Evolutionary conservation across 2,329 filamentous ascomycete species (phyloP), one percentile per base, ranked within the genome.

Genomic region (Aureobasidium sp.): DNA sequence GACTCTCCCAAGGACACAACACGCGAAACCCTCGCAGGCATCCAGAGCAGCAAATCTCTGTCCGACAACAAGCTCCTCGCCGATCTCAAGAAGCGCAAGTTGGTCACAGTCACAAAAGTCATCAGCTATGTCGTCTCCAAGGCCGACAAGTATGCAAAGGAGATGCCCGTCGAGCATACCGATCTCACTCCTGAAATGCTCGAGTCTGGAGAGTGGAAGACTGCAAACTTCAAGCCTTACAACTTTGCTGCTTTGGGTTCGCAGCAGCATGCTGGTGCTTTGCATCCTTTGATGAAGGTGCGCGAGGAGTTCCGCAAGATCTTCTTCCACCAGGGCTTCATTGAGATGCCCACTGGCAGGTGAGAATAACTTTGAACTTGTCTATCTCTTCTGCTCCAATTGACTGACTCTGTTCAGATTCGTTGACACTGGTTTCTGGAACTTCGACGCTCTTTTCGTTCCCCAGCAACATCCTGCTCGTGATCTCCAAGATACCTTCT

Each of bases 321-420:
- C 73, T 99, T 99, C 86, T 97, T 99, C 78, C 91, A 96, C 74
- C 96, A 96, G 87, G 94, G 93, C 59, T 99, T 97, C 79, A 87
- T 93, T 71, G 94, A 99, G 80, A 97, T 99, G 94, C 90, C 92
- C 15, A 97, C 93, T 55, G 88, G 89, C 77, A 86, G 90, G 78
- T 82, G 70, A 64, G 75, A 65, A 13, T 59, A 8, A 3, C 27
- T 34, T 7, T 29, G 29, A n/a, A 20, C 17, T 20, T 32, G 1
- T 6, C 5, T 20, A 15, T 32, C 9, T 2, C 9, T 2, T 26
- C 32, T n/a, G 17, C 27, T 20, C 5, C 44, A 1, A 37, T 32
- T 62, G 29, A 66, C 68, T 37, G 67, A 56, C 36, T 2, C 6
- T 23, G 8, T n/a, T 12, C 59, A 82, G 80, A 74, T 97, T 87